Evolutionary conservation across 169 alveolate genomes (phyloP).

Genomic region (Miamiensis avidus): DNA sequence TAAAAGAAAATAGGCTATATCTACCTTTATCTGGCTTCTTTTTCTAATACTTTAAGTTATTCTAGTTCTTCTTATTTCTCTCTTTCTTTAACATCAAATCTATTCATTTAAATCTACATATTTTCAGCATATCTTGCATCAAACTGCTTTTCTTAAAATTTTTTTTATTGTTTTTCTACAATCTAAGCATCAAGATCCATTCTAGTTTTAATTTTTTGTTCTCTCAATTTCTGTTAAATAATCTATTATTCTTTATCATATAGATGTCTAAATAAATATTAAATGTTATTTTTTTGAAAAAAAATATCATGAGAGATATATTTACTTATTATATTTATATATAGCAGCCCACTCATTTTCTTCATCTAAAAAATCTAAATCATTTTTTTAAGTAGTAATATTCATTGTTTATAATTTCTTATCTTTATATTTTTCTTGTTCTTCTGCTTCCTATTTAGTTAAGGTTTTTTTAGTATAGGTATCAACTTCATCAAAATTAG

Average conservation of each 20-base stretch:
- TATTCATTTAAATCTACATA: slow-evolving; percentile 13
- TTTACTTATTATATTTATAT: slow-evolving; percentile 34
- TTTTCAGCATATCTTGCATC: slow-evolving; percentile 24
- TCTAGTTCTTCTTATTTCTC: slow-evolving; percentile 33
- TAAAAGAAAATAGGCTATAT: not conserved
- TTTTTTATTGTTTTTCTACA: slow-evolving; percentile 28
- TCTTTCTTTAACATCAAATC: slow-evolving; percentile 38
- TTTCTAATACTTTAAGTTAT: slow-evolving; percentile 28
- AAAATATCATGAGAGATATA: too few relatives aligned
- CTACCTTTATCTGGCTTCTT: slow-evolving; percentile 19
- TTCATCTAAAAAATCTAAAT: slow-evolving; percentile 46
- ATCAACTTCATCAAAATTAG: slow-evolving; percentile 48
- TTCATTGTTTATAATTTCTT: slow-evolving; percentile 34
- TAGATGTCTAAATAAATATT: slow-evolving; percentile 11
- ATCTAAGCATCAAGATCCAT: slow-evolving; percentile 38
- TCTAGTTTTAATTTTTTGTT: slow-evolving; percentile 16
- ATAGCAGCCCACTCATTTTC: slow-evolving; percentile 54
- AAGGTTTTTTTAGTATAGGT: slow-evolving; percentile 40
- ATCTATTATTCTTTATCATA: slow-evolving; percentile 44
- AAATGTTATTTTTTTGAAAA: too few relatives aligned
- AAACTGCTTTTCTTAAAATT: slow-evolving; percentile 5
- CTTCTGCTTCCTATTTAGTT: slow-evolving; percentile 17
- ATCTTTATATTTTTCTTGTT: slow-evolving; percentile 26
- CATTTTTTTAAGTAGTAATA: slow-evolving; percentile 32
- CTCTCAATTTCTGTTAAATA: slow-evolving; percentile 7